Evolutionary conservation across 2,329 filamentous ascomycete species (phyloP).

Genomic region (Trichoderma polysporum): DNA sequence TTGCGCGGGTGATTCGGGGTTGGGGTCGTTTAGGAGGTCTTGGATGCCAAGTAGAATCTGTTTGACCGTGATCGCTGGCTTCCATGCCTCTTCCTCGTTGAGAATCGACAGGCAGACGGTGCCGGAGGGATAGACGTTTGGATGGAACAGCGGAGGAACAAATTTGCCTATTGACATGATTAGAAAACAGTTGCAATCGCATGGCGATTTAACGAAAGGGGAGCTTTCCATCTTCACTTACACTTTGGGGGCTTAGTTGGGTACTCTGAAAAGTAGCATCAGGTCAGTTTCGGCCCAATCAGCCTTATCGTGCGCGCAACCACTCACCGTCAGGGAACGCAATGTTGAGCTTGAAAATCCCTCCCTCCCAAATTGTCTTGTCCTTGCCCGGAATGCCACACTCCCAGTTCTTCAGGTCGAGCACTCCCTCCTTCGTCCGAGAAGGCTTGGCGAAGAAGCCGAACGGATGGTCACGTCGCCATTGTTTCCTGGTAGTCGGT

Average conservation of each 20-base stretch:
- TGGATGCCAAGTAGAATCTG: conserved; percentile 96
- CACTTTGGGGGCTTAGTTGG: conserved; percentile 98
- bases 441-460: conserved; percentile 92
- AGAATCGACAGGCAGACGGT: conserved; percentile 96
- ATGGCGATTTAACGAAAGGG: background rate
- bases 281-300: conserved; percentile 19
- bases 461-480: conserved; percentile 95
- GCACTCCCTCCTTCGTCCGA: conserved; percentile 73
- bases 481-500: conserved; percentile 71
- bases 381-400: conserved; percentile 95
- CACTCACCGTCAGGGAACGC: conserved; percentile 85
- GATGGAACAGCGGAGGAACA: conserved; percentile 91
- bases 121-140: conserved; percentile 96
- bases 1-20: conserved; percentile 94
- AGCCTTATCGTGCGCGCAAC: background rate
- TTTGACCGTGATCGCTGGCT: conserved; percentile 97
- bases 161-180: conserved; percentile 73
- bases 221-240: conserved; percentile 48
- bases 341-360: conserved; percentile 90
- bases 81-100: conserved; percentile 98
- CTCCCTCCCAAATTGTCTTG: conserved; percentile 97
- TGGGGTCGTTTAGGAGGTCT: conserved; percentile 92
- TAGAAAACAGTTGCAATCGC: background rate
- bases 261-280: conserved; percentile 65
- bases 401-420: conserved; percentile 95